These are phyloP conservation scores for Hygrocybe coccinea DNA, from an alignment of 768 basidiomycete genomes.

Conservation along the genomic window DNA sequence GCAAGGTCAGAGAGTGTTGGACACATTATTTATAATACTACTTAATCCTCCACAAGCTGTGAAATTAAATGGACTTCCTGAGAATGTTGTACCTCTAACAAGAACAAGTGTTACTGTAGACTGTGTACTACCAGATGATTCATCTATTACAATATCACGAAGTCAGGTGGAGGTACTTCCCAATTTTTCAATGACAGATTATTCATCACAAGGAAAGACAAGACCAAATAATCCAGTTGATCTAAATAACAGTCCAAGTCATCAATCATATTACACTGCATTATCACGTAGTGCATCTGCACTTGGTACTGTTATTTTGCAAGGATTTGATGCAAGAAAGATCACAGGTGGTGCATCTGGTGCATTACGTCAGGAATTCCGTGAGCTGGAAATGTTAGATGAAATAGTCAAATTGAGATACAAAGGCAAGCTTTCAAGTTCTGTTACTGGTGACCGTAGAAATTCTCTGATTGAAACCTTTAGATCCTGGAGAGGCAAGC, in stretches of 20 bases:
- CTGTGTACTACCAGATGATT: too few relatives aligned
- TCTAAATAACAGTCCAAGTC: slow-evolving; percentile 12
- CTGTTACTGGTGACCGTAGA: slow-evolving; percentile 1
- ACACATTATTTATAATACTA: too few relatives aligned
- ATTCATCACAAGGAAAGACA: slow-evolving; percentile 21
- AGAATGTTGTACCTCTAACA: too few relatives aligned
- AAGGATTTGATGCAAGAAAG: slow-evolving; percentile 18
- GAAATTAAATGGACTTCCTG: too few relatives aligned
- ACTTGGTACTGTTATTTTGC: slow-evolving; percentile 23
- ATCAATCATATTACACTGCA: not conserved
- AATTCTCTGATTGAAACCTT: slow-evolving; percentile 1
- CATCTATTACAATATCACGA: too few relatives aligned
- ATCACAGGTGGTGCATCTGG: slow-evolving; percentile 16
- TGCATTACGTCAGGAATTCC: slow-evolving; percentile 16
- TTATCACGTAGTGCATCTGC: not conserved
- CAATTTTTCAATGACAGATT: slow-evolving; percentile 33
- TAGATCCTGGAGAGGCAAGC: not conserved
- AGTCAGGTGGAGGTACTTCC: too few relatives aligned
- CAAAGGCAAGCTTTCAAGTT: slow-evolving; percentile 1
- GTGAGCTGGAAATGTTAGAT: slow-evolving; percentile 19
- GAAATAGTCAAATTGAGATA: slow-evolving; percentile 18
- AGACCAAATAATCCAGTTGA: slow-evolving; percentile 24
- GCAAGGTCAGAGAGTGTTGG: too few relatives aligned
- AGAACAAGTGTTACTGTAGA: too few relatives aligned
- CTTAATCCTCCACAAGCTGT: too few relatives aligned